Evolutionary conservation across 139 green algal genomes (phyloP).

Genomic region (Nannochloris sp.): DNA sequence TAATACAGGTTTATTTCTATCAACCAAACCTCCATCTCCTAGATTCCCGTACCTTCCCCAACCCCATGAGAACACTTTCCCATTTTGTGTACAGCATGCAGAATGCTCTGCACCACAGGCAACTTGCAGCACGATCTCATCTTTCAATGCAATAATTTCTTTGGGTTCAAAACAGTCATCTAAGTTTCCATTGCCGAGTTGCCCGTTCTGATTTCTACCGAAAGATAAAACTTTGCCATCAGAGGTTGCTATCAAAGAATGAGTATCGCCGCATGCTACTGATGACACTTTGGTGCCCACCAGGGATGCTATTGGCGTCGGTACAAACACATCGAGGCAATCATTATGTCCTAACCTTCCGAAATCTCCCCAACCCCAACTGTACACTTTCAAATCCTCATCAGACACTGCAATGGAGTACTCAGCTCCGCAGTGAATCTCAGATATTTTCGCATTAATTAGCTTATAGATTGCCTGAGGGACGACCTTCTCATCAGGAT

Average conservation of each 20-base stretch:
- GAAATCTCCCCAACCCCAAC: slow-evolving; percentile 14
- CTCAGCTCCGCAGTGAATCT: slow-evolving; percentile 70
- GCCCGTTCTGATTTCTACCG: slow-evolving; percentile 65
- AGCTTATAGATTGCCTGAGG: slow-evolving; percentile 46
- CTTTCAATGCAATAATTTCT: slow-evolving; percentile 37
- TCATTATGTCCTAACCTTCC: slow-evolving; percentile 65
- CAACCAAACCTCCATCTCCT: slow-evolving; percentile 48
- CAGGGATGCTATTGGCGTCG: slow-evolving; percentile 53
- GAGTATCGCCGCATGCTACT: slow-evolving; percentile 81
- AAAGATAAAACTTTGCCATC: slow-evolving; percentile 58
- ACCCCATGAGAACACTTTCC: slow-evolving; percentile 62
- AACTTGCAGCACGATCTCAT: slow-evolving; percentile 26
- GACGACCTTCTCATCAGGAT: slow-evolving; percentile 38
- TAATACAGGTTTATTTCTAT: slow-evolving; percentile 41
- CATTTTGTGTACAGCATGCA: slow-evolving; percentile 64
- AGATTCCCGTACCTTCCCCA: slow-evolving; percentile 85
- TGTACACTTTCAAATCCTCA: not conserved
- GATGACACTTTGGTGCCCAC: slow-evolving; percentile 17
- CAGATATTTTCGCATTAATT: slow-evolving; percentile 23
- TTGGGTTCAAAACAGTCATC: slow-evolving; percentile 47
- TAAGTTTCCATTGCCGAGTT: slow-evolving; percentile 69
- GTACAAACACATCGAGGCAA: slow-evolving; percentile 67
- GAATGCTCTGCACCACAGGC: slow-evolving; percentile 37
- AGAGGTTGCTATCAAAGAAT: slow-evolving; percentile 60
- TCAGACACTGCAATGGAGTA: slow-evolving; percentile 60